Conservation (phyloP, 129 eudicot species). For the Apium graveolens region DNA sequence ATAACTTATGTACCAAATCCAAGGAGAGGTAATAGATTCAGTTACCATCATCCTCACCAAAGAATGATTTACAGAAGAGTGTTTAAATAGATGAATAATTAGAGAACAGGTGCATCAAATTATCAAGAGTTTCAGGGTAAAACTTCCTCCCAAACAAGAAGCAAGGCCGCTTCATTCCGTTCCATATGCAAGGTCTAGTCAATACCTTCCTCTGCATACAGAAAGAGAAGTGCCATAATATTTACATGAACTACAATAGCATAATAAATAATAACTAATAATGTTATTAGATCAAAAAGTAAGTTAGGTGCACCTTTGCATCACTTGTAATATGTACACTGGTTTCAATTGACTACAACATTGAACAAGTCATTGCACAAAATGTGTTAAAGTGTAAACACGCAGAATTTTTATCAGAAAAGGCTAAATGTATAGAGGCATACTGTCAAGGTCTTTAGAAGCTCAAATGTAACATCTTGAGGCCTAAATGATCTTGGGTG, state of each 20-base stretch:
- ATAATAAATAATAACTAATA: neutral
- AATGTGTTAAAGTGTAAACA: neutral
- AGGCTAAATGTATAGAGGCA: neutral
- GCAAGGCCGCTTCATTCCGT: conserved; percentile 28
- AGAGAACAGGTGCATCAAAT: conserved; percentile 24
- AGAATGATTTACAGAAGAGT: neutral
- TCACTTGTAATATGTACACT: conserved; percentile 25
- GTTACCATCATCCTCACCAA: neutral
- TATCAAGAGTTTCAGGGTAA: conserved; percentile 21
- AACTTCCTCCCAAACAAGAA: conserved; percentile 28
- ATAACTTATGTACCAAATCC: conserved; percentile 2
- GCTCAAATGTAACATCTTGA: conserved; percentile 50
- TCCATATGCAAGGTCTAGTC: conserved; percentile 23
- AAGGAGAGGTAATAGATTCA: neutral
- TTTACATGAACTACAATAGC: neutral
- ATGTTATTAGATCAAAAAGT: neutral
- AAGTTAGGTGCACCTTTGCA: conserved; percentile 10
- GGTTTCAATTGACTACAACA: conserved; percentile 28
- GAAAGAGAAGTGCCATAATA: neutral
- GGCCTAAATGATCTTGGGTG: conserved; percentile 69
- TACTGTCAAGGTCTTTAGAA: conserved; percentile 66
- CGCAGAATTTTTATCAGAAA: neutral
- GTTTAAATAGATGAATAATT: conserved; percentile 15
- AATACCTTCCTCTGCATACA: conserved; percentile 7
- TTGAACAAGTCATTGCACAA: neutral